Evolutionary conservation across 371 early-diverging fungal species (phyloP).

Genomic region (Circinella minor): DNA sequence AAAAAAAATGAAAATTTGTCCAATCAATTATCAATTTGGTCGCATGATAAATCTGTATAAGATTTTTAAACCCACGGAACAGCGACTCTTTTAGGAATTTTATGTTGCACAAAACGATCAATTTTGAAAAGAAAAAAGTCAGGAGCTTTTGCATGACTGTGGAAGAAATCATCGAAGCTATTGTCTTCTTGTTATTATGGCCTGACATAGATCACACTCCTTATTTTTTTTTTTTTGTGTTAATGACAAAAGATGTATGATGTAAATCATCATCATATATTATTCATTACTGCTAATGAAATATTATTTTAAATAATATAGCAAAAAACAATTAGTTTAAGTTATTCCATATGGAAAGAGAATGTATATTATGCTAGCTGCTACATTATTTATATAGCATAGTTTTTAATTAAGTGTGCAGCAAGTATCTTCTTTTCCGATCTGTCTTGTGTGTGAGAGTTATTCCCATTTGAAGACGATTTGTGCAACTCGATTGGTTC

Average conservation of each 20-base stretch:
- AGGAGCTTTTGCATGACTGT: constrained; percentile 7
- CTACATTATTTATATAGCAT: too few relatives aligned
- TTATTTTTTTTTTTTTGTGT: background rate
- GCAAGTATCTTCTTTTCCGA: background rate
- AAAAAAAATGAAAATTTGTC: too few relatives aligned
- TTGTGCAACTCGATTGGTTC: constrained; percentile 15
- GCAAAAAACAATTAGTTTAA: too few relatives aligned
- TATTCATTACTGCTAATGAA: background rate
- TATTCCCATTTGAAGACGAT: background rate
- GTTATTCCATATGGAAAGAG: too few relatives aligned
- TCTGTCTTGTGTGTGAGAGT: background rate
- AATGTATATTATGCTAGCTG: too few relatives aligned
- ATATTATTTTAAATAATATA: too few relatives aligned
- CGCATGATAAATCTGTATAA: background rate
- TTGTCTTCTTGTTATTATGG: background rate
- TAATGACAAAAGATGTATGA: background rate
- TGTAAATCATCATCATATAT: background rate
- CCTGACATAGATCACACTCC: background rate
- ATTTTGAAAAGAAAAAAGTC: background rate
- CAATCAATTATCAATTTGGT: background rate
- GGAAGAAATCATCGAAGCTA: background rate
- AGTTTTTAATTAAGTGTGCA: too few relatives aligned
- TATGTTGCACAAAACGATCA: background rate
- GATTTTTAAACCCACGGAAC: background rate
- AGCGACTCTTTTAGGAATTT: background rate